phyloP scores from a whole-genome alignment of 495 filamentous ascomycete species.

The Penicillium nucicola region DNA sequence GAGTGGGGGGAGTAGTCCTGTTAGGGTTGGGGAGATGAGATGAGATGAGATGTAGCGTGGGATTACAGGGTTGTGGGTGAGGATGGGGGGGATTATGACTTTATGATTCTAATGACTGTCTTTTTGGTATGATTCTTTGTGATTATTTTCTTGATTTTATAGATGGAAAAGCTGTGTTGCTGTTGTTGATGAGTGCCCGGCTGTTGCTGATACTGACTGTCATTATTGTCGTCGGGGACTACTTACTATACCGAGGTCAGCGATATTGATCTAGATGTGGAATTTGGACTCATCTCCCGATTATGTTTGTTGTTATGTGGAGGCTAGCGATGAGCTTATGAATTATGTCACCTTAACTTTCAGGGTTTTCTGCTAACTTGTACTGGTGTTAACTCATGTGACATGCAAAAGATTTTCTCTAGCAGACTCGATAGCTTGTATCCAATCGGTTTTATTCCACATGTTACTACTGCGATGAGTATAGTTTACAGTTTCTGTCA shows the following conservation, averaged over 20 bases:
- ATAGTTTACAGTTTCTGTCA: too few species aligned
- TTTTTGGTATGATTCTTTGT: slow-evolving; percentile 3
- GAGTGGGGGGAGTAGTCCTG: slow-evolving; percentile 55
- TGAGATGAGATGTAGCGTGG: not conserved
- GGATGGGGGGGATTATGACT: not conserved
- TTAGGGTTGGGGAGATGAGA: slow-evolving; percentile 28
- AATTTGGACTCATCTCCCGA: not conserved
- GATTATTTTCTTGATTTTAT: slow-evolving; percentile 7
- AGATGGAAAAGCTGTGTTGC: slow-evolving; percentile 14
- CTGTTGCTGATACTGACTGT: not conserved
- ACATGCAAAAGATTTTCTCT: too few species aligned
- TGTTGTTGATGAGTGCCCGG: not conserved
- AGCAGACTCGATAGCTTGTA: too few species aligned
- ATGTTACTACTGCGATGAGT: too few species aligned
- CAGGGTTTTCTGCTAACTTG: too few species aligned
- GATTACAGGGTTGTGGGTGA: not conserved
- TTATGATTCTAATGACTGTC: not conserved
- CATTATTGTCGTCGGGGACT: not conserved
- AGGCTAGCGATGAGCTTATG: slow-evolving; percentile 14
- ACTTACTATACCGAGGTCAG: not conserved
- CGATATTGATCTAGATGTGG: slow-evolving; percentile 10
- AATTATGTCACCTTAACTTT: not conserved
- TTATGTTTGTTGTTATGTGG: slow-evolving; percentile 3
- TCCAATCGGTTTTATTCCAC: too few species aligned
- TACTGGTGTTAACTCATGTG: too few species aligned